Evolutionary conservation across 441 rosid genomes (phyloP).

Genomic region (Gossypium lobatum): DNA sequence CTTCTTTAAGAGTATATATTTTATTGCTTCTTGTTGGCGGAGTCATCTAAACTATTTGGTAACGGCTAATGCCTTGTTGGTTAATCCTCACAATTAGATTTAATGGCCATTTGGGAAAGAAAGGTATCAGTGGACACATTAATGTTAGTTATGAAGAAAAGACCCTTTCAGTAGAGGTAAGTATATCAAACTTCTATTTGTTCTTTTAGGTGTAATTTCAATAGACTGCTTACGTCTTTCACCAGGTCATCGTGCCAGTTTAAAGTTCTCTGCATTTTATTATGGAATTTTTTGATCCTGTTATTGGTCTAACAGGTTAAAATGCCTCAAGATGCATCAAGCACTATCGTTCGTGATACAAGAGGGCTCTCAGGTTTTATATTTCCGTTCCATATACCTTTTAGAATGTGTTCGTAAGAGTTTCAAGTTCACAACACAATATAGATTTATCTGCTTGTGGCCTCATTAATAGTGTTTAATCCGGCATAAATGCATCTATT

Average conservation of each 20-base stretch:
- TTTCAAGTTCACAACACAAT: background rate
- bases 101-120: conserved; percentile 75
- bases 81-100: conserved; percentile 45
- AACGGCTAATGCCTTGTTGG: conserved; percentile 6
- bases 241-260: background rate
- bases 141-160: conserved; percentile 64
- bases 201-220: background rate
- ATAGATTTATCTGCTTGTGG: background rate
- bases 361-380: conserved; percentile 90
- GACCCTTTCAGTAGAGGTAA: conserved; percentile 77
- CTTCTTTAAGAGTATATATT: conserved; percentile 1
- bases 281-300: conserved; percentile 4
- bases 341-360: conserved; percentile 68
- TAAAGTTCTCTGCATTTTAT: background rate
- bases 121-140: conserved; percentile 87
- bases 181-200: conserved; percentile 18
- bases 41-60: background rate
- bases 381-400: background rate
- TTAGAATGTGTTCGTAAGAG: background rate
- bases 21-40: conserved; percentile 6
- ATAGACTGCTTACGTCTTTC: background rate
- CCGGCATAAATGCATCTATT: background rate
- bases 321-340: conserved; percentile 97
- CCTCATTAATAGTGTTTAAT: conserved; percentile 4
- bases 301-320: conserved; percentile 50